Percentiles rank a stretch among this genome's conserved stretches.
phyloP scores from a whole-genome alignment of 441 rosid genomes.

The Sinapis alba region DNA sequence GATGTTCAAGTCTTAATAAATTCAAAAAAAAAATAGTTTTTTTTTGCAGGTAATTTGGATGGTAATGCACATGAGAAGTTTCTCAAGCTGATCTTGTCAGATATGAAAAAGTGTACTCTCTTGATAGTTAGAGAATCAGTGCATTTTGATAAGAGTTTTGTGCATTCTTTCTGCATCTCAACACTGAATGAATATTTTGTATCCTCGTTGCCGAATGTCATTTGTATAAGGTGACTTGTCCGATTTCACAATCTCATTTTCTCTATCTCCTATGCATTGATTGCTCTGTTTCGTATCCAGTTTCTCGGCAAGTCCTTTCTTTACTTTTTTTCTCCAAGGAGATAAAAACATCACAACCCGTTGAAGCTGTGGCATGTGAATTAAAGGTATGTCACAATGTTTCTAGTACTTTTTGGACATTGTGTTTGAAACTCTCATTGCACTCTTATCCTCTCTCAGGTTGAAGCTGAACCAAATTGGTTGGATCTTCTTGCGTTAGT shows the following conservation, averaged over 20 bases:
- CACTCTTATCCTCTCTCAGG: slow-evolving; percentile 39
- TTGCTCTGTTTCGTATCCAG: slow-evolving; percentile 41
- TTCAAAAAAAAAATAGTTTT: too few species aligned
- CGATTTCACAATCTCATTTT: not conserved
- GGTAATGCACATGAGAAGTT: not conserved
- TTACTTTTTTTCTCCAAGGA: slow-evolving; percentile 47
- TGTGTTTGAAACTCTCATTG: not conserved
- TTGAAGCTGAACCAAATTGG: slow-evolving; percentile 42
- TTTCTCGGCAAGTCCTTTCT: slow-evolving; percentile 61
- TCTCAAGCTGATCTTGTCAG: not conserved
- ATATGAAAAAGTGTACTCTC: slow-evolving; percentile 7
- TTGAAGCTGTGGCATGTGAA: slow-evolving; percentile 45
- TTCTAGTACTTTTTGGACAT: not conserved
- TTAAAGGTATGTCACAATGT: slow-evolving; percentile 54
- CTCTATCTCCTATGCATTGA: not conserved
- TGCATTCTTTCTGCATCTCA: not conserved
- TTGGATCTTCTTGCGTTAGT: slow-evolving; percentile 57
- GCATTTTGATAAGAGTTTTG: not conserved
- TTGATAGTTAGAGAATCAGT: not conserved
- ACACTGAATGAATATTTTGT: not conserved
- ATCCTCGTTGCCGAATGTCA: not conserved
- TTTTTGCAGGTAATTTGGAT: not conserved
- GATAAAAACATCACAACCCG: slow-evolving; percentile 21
- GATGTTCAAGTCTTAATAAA: too few species aligned
- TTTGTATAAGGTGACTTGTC: slow-evolving; percentile 1